These are phyloP conservation scores for Petunia hybrid DNA, from an alignment of 305 asterid genomes.

Conservation along the genomic window DNA sequence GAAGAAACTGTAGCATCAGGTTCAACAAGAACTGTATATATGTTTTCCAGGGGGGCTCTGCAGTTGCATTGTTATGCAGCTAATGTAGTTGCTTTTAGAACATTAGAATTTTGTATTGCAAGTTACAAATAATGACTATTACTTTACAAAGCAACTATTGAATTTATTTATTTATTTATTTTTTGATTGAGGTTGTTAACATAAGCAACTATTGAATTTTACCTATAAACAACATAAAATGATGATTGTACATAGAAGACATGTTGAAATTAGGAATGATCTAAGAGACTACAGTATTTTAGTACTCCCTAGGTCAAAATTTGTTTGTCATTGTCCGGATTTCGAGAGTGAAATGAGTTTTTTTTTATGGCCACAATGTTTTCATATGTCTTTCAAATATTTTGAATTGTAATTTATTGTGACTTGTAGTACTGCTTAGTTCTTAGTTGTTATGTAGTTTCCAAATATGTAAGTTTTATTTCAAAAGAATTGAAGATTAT, in stretches of 20 bases:
- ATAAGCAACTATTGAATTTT: background rate
- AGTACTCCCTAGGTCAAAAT: background rate
- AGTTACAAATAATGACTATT: constrained; percentile 1
- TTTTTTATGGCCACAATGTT: no score
- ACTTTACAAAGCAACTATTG: background rate
- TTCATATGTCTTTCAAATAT: no score
- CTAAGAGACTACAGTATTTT: background rate
- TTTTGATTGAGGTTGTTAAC: no score
- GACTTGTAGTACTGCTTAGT: no score
- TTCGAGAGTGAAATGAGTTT: no score
- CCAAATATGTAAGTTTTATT: no score
- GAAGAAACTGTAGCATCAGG: background rate
- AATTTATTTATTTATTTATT: background rate
- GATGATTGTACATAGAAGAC: background rate
- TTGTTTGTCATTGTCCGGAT: no score
- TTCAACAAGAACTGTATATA: constrained; percentile 10
- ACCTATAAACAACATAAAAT: background rate
- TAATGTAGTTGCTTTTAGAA: background rate
- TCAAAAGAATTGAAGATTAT: no score
- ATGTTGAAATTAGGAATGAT: constrained; percentile 21
- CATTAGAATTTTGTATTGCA: constrained; percentile 18
- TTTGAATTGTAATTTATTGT: no score
- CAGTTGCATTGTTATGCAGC: background rate
- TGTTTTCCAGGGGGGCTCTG: background rate
- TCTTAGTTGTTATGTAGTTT: no score